phyloP scores from a whole-genome alignment of 2,329 filamentous ascomycete species.

The Pezicula rhizophila region DNA sequence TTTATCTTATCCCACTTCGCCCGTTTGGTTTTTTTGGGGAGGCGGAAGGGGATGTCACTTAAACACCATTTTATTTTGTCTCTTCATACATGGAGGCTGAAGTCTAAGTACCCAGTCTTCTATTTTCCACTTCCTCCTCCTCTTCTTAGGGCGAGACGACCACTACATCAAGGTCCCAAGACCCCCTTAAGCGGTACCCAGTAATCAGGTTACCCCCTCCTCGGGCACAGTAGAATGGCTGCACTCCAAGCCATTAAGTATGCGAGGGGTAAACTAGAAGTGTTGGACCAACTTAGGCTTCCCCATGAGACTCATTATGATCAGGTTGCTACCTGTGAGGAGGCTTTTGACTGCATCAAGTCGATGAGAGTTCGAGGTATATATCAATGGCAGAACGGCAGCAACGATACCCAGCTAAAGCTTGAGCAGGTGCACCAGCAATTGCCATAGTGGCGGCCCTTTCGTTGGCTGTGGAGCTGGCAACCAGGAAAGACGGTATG shows the following conservation, averaged over 20 bases:
- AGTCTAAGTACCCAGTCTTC: no score
- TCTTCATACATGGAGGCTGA: no score
- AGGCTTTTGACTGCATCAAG: constrained; percentile 78
- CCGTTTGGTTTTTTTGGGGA: no score
- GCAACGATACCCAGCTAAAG: constrained; percentile 11
- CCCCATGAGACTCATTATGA: constrained; percentile 79
- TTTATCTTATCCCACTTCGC: no score
- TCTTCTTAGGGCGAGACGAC: no score
- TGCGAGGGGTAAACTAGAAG: constrained; percentile 62
- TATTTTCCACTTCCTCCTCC: no score
- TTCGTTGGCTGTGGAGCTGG: constrained; percentile 78
- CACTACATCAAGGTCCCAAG: no score
- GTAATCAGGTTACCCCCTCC: no score
- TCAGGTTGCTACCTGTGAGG: constrained; percentile 59
- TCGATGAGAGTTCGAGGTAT: constrained; percentile 67
- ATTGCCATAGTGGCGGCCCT: constrained; percentile 97
- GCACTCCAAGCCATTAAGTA: constrained; percentile 75
- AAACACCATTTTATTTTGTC: no score
- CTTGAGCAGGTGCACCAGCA: constrained; percentile 66
- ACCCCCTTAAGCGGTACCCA: no score
- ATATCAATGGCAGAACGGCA: constrained; percentile 1
- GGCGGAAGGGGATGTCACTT: no score
- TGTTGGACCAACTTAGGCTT: constrained; percentile 77
- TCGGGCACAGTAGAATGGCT: constrained; percentile 12
- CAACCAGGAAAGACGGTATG: constrained; percentile 44